Evolutionary conservation across 768 basidiomycete species (phyloP), one percentile per base, ranked within the genome.

Genomic region (Boletellus ananiceps): DNA sequence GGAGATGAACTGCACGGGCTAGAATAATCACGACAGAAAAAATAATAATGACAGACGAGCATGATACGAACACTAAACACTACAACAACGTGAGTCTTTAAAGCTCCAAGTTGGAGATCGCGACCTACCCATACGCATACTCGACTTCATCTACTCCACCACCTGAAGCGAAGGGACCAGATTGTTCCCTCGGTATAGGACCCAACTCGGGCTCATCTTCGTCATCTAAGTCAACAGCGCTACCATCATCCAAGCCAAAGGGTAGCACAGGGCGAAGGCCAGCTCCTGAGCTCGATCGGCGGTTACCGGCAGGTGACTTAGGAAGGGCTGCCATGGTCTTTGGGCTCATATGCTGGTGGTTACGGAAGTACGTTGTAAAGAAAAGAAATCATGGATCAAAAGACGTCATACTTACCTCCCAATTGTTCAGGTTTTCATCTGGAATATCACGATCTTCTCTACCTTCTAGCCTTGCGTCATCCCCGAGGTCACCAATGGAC

Each of bases 311-410:
- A 15, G 93, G 93, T 0, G 92, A 94, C 65, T 93, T 93, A 0
- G 93, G 89, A 40, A 97, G 74, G 8, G 92, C 87, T 12, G 89
- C 88, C 82, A 97, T 88, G 2, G 93, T 94, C 69, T 91, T 89
- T 4, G 93, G 92, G 56, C 94, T 95, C 86, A 97, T 88, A 62
- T 95, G 93, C 93, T 93, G 55, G 16, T 54, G 4, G 13, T 25
- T 32, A 39, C 35, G 25, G 41, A 44, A 18, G 23, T 34, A 8
- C 51, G 46, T 34, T 34, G 6, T 52, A 40, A 46, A 35, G 46
- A 31, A 47, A 25, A 25, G 19, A 19, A 12, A 31, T 21, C 14
- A 37, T 12, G 46, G 12, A 40, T 47, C 21, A 39, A 40, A 47
- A 49, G 46, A 37, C 15, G 46, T 18, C 9, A 1, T 8, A 59